phyloP scores from a whole-genome alignment of 164 flowering plant species.

The Magnolia kwangsiensis region DNA sequence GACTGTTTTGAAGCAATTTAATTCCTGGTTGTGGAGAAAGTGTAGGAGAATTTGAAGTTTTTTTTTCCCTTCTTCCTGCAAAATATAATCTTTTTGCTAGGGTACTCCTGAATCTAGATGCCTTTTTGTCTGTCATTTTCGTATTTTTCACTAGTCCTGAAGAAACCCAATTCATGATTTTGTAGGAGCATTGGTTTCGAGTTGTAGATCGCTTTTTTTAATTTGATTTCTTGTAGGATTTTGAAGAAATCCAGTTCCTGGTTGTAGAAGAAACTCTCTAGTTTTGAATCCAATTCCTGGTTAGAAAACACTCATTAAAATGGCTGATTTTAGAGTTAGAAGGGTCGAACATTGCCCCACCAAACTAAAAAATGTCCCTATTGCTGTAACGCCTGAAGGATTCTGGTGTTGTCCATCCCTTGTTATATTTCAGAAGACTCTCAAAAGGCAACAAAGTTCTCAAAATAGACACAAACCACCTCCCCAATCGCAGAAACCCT shows the following conservation, averaged over 20 bases:
- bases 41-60: too few relatives aligned
- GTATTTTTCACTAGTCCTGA: too few relatives aligned
- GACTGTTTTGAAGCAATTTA: too few relatives aligned
- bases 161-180: neutral
- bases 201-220: neutral
- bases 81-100: too few relatives aligned
- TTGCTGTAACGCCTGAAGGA: slow-evolving; percentile 99
- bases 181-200: neutral
- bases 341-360: slow-evolving; percentile 66
- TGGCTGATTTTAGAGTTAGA: slow-evolving; percentile 72
- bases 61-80: too few relatives aligned
- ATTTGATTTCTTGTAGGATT: neutral
- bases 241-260: neutral
- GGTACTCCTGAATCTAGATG: too few relatives aligned
- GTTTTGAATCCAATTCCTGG: neutral
- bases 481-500: slow-evolving; percentile 40
- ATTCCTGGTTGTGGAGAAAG: too few relatives aligned
- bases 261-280: neutral
- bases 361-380: slow-evolving; percentile 81
- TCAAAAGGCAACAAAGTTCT: slow-evolving; percentile 48
- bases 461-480: slow-evolving; percentile 55
- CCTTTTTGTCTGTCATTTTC: too few relatives aligned
- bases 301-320: slow-evolving; percentile 10
- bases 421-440: slow-evolving; percentile 68
- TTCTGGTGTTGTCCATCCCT: slow-evolving; percentile 99